These are phyloP conservation scores for Gossypium raimondii DNA, from an alignment of 345 rosid species.

Conservation along the genomic window DNA sequence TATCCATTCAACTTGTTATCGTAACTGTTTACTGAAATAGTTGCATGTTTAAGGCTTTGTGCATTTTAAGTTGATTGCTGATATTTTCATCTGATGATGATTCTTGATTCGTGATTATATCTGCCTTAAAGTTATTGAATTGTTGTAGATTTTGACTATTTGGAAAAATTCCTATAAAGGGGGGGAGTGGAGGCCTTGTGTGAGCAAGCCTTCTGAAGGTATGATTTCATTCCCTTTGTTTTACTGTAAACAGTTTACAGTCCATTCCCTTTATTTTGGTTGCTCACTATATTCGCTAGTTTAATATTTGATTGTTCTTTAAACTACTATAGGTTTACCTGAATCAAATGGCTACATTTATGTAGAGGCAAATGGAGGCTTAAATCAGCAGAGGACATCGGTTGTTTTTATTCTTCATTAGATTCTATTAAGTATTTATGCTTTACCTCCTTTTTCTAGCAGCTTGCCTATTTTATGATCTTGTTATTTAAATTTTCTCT, in stretches of 20 bases:
- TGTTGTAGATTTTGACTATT: conserved; percentile 65
- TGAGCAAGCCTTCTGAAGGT: conserved; percentile 75
- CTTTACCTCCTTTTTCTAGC: background rate
- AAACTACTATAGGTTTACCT: conserved; percentile 52
- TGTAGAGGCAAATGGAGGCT: conserved; percentile 97
- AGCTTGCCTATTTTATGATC: conserved; percentile 16
- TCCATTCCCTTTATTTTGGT: background rate
- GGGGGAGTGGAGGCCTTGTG: conserved; percentile 78
- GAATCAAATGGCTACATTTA: conserved; percentile 94
- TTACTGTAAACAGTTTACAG: background rate
- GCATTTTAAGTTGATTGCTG: background rate
- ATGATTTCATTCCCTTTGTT: conserved; percentile 16
- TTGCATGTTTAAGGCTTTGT: background rate
- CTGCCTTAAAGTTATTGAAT: background rate
- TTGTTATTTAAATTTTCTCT: conserved; percentile 23
- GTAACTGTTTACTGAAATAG: background rate
- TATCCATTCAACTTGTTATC: background rate
- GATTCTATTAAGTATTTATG: conserved; percentile 5
- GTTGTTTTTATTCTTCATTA: conserved; percentile 50
- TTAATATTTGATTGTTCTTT: conserved; percentile 10
- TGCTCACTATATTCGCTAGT: background rate
- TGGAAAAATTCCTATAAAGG: conserved; percentile 85
- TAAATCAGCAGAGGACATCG: conserved; percentile 99
- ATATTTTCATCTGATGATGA: background rate
- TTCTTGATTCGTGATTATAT: background rate